phyloP scores from a whole-genome alignment of 768 basidiomycete genomes.

The Mycena latifolia region DNA sequence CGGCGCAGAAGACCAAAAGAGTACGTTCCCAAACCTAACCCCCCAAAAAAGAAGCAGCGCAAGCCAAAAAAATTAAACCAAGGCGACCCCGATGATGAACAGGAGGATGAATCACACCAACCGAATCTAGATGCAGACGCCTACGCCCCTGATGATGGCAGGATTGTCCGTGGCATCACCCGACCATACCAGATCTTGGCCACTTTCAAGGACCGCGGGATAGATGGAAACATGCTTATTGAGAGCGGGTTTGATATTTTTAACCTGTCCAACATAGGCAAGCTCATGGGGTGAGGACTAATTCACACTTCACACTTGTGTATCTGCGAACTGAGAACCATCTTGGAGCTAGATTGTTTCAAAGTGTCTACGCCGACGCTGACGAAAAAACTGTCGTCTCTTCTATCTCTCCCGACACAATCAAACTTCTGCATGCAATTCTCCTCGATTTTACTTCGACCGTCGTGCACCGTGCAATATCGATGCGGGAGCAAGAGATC shows the following conservation, averaged over 20 bases:
- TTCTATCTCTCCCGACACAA: constrained; percentile 61
- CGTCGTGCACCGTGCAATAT: constrained; percentile 63
- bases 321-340: constrained; percentile 21
- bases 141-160: no score
- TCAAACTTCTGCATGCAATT: constrained; percentile 59
- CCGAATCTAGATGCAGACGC: no score
- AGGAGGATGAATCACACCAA: not conserved
- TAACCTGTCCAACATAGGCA: constrained; percentile 53
- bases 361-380: constrained; percentile 40
- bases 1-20: constrained; percentile 45
- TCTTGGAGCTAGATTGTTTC: constrained; percentile 11
- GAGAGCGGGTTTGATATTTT: constrained; percentile 62
- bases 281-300: constrained; percentile 52
- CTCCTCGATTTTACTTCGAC: constrained; percentile 65
- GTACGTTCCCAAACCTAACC: constrained; percentile 6
- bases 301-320: not conserved
- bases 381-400: constrained; percentile 41
- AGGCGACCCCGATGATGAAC: not conserved
- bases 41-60: constrained; percentile 25
- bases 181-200: constrained; percentile 59
- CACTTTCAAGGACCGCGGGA: constrained; percentile 55
- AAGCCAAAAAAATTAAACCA: constrained; percentile 16
- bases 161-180: constrained; percentile 52
- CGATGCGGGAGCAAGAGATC: constrained; percentile 70
- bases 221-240: constrained; percentile 58